Conservation (phyloP, 78 protist species). For the Dictyostelium intermedium region DNA sequence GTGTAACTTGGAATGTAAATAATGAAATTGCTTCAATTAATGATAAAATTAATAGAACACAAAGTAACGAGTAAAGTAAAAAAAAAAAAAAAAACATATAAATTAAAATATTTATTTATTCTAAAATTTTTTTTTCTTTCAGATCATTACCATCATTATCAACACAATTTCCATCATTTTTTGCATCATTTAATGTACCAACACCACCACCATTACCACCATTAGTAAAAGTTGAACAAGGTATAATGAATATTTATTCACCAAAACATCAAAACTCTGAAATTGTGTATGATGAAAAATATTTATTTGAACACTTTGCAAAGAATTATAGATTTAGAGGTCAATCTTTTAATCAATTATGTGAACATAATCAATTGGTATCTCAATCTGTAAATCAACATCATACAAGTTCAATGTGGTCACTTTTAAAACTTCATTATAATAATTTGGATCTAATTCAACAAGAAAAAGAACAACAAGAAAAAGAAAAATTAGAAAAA, state of each 20-base stretch:
- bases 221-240: neutral
- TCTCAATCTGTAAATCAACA: conserved; percentile 34
- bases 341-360: conserved; percentile 1
- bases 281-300: neutral
- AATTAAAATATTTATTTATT: too few relatives aligned
- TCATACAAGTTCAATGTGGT: conserved; percentile 51
- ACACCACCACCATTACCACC: conserved; percentile 26
- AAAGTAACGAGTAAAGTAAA: conserved; percentile 33
- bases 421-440: conserved; percentile 30
- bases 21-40: conserved; percentile 43
- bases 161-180: conserved; percentile 57
- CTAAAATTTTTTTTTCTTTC: too few relatives aligned
- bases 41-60: conserved; percentile 70
- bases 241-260: conserved; percentile 25
- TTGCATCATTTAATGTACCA: conserved; percentile 43
- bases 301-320: conserved; percentile 56
- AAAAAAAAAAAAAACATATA: neutral
- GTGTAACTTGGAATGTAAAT: conserved; percentile 52
- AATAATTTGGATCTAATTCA: neutral
- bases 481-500: neutral
- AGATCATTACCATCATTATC: conserved; percentile 15
- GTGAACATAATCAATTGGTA: conserved; percentile 54
- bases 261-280: neutral
- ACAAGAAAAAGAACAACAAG: neutral
- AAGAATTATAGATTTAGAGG: conserved; percentile 40